Evolutionary conservation across 257 asterid genomes (phyloP).

Genomic region (Solanum pimpinellifolium): DNA sequence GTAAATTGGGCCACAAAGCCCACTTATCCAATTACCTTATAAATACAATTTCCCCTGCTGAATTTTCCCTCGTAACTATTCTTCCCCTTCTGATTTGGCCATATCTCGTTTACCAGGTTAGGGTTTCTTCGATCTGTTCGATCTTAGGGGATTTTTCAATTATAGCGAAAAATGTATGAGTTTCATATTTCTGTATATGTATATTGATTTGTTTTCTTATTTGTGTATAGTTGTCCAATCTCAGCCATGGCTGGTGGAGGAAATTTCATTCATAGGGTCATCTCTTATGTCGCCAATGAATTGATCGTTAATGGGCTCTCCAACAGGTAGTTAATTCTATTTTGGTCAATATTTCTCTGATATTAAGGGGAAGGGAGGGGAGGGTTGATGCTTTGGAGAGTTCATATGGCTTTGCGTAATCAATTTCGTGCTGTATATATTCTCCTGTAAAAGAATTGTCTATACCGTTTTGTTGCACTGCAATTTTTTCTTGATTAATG

Average conservation of each 20-base stretch:
- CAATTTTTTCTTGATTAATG: background rate
- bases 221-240: background rate
- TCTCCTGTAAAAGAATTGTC: background rate
- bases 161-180: background rate
- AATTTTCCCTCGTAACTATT: rapidly evolving
- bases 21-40: background rate
- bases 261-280: constrained; percentile 55
- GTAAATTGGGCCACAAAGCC: background rate
- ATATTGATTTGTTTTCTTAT: background rate
- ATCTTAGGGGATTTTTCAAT: background rate
- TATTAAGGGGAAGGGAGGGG: background rate
- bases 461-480: background rate
- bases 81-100: background rate
- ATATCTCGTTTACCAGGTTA: background rate
- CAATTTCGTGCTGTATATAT: background rate
- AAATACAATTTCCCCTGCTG: background rate
- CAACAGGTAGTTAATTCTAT: constrained; percentile 37
- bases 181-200: background rate
- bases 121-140: background rate
- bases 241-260: constrained; percentile 75
- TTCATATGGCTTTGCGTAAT: background rate
- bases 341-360: background rate
- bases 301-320: constrained; percentile 38
- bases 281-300: constrained; percentile 57
- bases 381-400: background rate